Conservation (phyloP, 2,329 filamentous ascomycete genomes). For the Hypoxylon sp. region DNA sequence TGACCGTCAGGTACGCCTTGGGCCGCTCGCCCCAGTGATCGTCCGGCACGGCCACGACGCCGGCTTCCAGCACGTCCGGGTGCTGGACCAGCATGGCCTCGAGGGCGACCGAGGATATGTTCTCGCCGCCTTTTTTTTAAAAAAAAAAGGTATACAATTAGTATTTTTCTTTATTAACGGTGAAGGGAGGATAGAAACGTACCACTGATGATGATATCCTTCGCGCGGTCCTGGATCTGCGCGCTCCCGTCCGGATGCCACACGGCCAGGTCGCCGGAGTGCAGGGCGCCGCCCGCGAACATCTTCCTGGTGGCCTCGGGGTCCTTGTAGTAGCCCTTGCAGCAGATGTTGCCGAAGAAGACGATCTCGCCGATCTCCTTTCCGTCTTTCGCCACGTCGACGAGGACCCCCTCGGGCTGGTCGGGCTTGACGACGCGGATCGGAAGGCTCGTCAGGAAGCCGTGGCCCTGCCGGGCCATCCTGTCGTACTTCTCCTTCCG, state of each 20-base stretch:
- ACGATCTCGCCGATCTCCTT: slow-evolving; percentile 86
- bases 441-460: slow-evolving; percentile 85
- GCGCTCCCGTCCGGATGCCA: slow-evolving; percentile 91
- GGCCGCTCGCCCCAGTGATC: slow-evolving; percentile 96
- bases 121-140: slow-evolving; percentile 85
- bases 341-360: slow-evolving; percentile 91
- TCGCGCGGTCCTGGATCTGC: slow-evolving; percentile 92
- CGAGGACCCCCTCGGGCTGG: slow-evolving; percentile 73
- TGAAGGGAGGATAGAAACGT: slow-evolving; percentile 47
- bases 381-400: slow-evolving; percentile 76
- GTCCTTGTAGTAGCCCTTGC: slow-evolving; percentile 93
- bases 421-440: slow-evolving; percentile 85
- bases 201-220: slow-evolving; percentile 98
- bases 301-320: slow-evolving; percentile 85
- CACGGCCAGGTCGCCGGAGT: slow-evolving; percentile 92
- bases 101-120: slow-evolving; percentile 93
- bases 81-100: slow-evolving; percentile 91
- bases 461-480: slow-evolving; percentile 96
- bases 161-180: neutral
- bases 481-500: slow-evolving; percentile 81
- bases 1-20: slow-evolving; percentile 90
- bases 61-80: slow-evolving; percentile 89
- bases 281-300: slow-evolving; percentile 86
- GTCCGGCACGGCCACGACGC: slow-evolving; percentile 88
- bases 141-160: slow-evolving; percentile 5